Evolutionary conservation across 164 flowering plant species (phyloP).

Genomic region (Stephania japonica): DNA sequence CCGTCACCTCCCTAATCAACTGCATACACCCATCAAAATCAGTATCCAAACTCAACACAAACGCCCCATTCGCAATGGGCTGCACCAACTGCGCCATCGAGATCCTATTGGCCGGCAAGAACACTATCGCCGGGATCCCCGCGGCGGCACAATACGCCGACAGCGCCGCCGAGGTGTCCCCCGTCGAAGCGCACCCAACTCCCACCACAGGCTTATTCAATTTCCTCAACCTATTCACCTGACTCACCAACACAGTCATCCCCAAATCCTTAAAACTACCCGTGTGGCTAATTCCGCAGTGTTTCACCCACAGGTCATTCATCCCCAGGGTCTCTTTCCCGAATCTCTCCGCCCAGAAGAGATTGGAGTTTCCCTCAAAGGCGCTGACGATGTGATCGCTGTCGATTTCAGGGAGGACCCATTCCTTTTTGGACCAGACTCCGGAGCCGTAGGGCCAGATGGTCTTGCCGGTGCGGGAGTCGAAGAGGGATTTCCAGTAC

Average conservation of each 20-base stretch:
- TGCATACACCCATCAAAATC: constrained; percentile 97
- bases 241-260: constrained; percentile 83
- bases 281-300: constrained; percentile 78
- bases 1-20: constrained; percentile 71
- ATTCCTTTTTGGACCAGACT: constrained; percentile 88
- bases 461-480: constrained; percentile 74
- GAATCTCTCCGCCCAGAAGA: constrained; percentile 85
- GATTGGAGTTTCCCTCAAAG: constrained; percentile 72
- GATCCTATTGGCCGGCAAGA: constrained; percentile 50
- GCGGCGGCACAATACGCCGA: constrained; percentile 92
- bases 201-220: constrained; percentile 52
- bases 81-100: constrained; percentile 82
- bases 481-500: constrained; percentile 72
- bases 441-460: constrained; percentile 95
- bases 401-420: constrained; percentile 83
- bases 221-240: constrained; percentile 59
- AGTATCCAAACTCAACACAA: constrained; percentile 76
- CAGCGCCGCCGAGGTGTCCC: constrained; percentile 76
- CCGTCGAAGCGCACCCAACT: constrained; percentile 82
- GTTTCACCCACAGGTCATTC: constrained; percentile 89
- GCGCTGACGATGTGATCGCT: constrained; percentile 66
- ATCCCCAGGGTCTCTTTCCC: constrained; percentile 77
- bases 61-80: constrained; percentile 80
- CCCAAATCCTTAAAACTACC: constrained; percentile 84
- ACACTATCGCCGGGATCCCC: constrained; percentile 79